These are phyloP conservation scores for Serendipita sp. DNA, from an alignment of 768 basidiomycete species.

Conservation along the genomic window DNA sequence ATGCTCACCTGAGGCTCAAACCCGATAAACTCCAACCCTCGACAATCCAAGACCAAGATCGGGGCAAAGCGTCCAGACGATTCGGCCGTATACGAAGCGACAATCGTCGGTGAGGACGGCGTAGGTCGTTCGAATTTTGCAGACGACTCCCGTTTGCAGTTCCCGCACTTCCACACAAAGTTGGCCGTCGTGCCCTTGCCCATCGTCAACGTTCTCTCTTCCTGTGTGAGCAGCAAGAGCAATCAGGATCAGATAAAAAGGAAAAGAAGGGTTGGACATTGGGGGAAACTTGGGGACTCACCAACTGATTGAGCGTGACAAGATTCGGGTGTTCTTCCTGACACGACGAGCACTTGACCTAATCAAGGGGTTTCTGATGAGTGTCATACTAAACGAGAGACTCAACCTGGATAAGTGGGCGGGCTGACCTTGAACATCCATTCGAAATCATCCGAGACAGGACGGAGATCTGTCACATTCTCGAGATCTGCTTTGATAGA, in stretches of 20 bases:
- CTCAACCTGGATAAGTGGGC: not conserved
- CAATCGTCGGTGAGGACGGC: constrained; percentile 20
- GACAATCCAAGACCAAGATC: constrained; percentile 63
- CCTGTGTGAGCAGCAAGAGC: constrained; percentile 37
- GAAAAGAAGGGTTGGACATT: not conserved
- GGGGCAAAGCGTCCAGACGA: constrained; percentile 45
- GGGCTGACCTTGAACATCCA: constrained; percentile 57
- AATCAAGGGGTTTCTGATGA: too few species aligned
- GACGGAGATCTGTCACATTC: constrained; percentile 54
- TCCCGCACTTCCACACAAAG: constrained; percentile 60
- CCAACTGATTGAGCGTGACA: constrained; percentile 55
- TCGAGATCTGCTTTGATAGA: constrained; percentile 49
- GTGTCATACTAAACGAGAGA: not conserved
- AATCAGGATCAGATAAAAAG: not conserved
- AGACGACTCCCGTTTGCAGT: constrained; percentile 62
- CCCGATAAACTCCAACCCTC: constrained; percentile 66
- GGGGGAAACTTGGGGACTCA: too few species aligned
- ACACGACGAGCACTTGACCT: constrained; percentile 72
- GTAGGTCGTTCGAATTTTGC: constrained; percentile 55
- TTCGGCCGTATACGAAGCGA: constrained; percentile 43
- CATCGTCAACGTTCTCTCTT: constrained; percentile 47
- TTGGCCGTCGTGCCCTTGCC: constrained; percentile 55
- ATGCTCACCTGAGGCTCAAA: constrained; percentile 56
- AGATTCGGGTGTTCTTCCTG: constrained; percentile 59
- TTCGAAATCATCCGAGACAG: constrained; percentile 53